Base-by-base conservation (phyloP, 768 basidiomycete genomes). In the Naganishia vishniacii region DNA sequence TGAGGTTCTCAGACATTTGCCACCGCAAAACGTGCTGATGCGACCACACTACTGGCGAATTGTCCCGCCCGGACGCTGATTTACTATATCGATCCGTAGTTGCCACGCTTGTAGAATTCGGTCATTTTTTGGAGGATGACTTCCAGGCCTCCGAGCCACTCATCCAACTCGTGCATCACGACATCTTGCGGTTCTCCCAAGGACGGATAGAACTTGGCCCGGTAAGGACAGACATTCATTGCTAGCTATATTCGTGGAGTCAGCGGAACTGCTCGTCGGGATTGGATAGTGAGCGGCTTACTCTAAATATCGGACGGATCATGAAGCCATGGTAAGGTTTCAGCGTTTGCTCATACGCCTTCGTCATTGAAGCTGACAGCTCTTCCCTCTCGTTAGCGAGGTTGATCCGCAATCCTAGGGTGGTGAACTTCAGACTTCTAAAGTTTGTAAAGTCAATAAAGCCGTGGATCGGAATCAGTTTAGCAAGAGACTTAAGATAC, bases 371-470 rank as follows among this genome's bases (percentile, higher is more conserved):
- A 0, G 68, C 78, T 1, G 84, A 71, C 16, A 99, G 84, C 75
- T 91, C 88, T 63, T 84, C 82, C 1, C 73, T 74, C 46, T 83
- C 80, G 77, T 93, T 83, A 3, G 79, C 81, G 70, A 91, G 86
- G 0, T 86, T 83, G 48, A 82, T 79, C 66, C 88, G 82, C 32
- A 99, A 83, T 0, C 88, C 88, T 28, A 73, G 28, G 11, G 73
- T 67, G 29, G 94, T 99, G 81, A 99, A 99, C 28, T 84, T 83
- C 58, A 93, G 83, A 1, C 91, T 94, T 26, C 92, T 85, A 67
- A 4, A 6, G n/a, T 1, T 23, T 18, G 18, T 48, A 28, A 49
- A n/a, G 18, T 12, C 12, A 31, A 31, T 15, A 3, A 20, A 34
- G 16, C 32, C 12, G 44, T 45, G 18, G 31, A 4, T 23, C 20